Percentiles rank a stretch among this genome's conserved stretches.
Conservation (phyloP, 1,284 basidiomycete species). For the Peniophora sp. region DNA sequence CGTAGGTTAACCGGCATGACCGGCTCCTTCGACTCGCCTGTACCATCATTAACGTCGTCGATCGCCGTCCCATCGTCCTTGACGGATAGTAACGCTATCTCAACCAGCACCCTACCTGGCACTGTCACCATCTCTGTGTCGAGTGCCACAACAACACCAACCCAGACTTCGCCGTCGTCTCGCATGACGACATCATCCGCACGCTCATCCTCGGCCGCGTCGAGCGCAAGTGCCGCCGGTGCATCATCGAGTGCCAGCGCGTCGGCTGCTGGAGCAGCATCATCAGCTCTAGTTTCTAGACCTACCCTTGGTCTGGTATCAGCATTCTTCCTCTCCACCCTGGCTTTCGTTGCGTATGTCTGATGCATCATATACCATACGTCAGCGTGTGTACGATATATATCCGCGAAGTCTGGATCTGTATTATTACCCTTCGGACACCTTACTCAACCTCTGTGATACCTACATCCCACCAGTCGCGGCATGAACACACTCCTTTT, state of each 20-base stretch:
- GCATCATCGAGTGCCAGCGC: background rate
- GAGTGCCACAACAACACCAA: background rate
- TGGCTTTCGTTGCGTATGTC: no score
- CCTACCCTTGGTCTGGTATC: background rate
- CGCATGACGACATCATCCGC: background rate
- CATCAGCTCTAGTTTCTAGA: no score
- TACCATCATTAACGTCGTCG: constrained; percentile 38
- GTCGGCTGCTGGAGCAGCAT: background rate
- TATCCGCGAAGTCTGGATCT: no score
- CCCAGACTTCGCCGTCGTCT: background rate
- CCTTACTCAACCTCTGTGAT: no score
- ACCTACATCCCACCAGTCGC: no score
- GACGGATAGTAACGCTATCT: constrained; percentile 6
- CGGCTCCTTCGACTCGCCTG: constrained; percentile 43
- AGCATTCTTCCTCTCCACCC: background rate
- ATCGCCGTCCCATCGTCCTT: constrained; percentile 36
- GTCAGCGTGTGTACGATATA: no score
- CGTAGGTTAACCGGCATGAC: constrained; percentile 48
- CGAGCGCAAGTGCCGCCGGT: background rate
- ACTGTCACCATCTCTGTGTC: constrained; percentile 7
- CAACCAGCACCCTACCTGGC: constrained; percentile 8
- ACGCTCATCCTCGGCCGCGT: background rate
- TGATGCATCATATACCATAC: no score
- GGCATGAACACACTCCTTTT: no score
- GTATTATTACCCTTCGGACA: no score